These are phyloP conservation scores for Pseudogymnoascus sp. DNA, from an alignment of 2,329 filamentous ascomycete genomes.

Conservation along the genomic window DNA sequence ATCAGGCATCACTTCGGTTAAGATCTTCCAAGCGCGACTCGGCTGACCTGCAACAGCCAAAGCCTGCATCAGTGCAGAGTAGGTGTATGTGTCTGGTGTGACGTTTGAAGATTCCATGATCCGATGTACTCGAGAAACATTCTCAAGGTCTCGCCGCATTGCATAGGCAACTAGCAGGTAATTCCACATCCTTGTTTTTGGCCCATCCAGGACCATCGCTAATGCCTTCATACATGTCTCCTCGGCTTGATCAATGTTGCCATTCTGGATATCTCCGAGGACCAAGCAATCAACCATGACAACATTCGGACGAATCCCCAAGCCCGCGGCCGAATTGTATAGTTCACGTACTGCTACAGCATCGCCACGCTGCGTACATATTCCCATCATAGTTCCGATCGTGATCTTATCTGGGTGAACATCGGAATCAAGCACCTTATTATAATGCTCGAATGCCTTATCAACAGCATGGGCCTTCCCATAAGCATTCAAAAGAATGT, in stretches of 20 bases:
- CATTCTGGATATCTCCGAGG: slow-evolving; percentile 56
- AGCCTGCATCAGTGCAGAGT: slow-evolving; percentile 52
- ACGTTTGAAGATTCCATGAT: slow-evolving; percentile 47
- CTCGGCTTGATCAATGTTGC: slow-evolving; percentile 47
- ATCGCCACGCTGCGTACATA: slow-evolving; percentile 66
- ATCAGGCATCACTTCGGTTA: slow-evolving; percentile 42
- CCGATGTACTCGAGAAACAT: slow-evolving; percentile 45
- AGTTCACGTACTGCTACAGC: slow-evolving; percentile 59
- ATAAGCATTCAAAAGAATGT: slow-evolving; percentile 67
- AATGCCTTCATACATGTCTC: slow-evolving; percentile 51
- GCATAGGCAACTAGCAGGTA: slow-evolving; percentile 64
- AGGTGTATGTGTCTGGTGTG: slow-evolving; percentile 48
- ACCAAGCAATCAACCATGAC: slow-evolving; percentile 59
- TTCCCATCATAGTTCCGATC: slow-evolving; percentile 65
- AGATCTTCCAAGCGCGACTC: slow-evolving; percentile 46
- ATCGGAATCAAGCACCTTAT: slow-evolving; percentile 43
- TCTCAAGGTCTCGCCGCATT: slow-evolving; percentile 48
- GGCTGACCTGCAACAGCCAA: slow-evolving; percentile 46
- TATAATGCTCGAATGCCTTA: slow-evolving; percentile 58
- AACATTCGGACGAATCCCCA: slow-evolving; percentile 42
- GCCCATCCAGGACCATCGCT: slow-evolving; percentile 41
- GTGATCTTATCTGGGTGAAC: slow-evolving; percentile 53
- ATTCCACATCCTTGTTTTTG: slow-evolving; percentile 67
- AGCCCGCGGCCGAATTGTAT: slow-evolving; percentile 53
- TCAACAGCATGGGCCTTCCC: slow-evolving; percentile 57